Percentiles rank a stretch among this genome's conserved stretches.
Conservation (phyloP, 2,329 filamentous ascomycete species). For the Aspergillus piperis region DNA sequence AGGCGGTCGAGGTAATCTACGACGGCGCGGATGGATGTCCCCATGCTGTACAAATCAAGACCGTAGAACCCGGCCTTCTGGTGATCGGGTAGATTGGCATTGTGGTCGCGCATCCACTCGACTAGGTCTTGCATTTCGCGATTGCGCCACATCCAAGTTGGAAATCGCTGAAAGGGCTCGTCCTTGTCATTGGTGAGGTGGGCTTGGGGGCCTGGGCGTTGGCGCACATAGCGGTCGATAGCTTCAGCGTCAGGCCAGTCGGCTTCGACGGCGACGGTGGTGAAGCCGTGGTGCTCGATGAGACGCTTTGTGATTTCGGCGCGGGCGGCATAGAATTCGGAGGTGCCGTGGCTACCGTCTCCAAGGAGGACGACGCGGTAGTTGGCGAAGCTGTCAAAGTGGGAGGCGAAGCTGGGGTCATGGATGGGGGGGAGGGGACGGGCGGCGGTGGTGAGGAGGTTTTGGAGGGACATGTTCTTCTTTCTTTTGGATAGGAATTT, state of each 20-base stretch:
- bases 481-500: no score
- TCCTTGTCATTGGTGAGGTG: constrained; percentile 29
- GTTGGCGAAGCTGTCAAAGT: constrained; percentile 45
- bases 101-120: constrained; percentile 54
- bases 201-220: constrained; percentile 42
- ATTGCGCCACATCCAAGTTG: constrained; percentile 61
- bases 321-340: constrained; percentile 56
- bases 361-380: constrained; percentile 49
- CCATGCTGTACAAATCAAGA: constrained; percentile 56
- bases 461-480: constrained; percentile 25
- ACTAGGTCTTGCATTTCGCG: constrained; percentile 53
- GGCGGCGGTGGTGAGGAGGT: constrained; percentile 38
- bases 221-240: constrained; percentile 54
- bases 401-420: constrained; percentile 40
- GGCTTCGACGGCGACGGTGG: constrained; percentile 53
- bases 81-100: constrained; percentile 34
- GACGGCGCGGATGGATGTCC: constrained; percentile 48
- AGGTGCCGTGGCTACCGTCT: constrained; percentile 56
- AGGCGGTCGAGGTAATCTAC: constrained; percentile 52
- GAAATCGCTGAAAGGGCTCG: constrained; percentile 53
- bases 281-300: constrained; percentile 54
- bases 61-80: constrained; percentile 50
- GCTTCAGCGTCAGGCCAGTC: constrained; percentile 58
- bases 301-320: constrained; percentile 55
- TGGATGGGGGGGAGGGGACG: constrained; percentile 39